Base-by-base conservation (phyloP, 345 rosid species). In the Durio zibethinus region DNA sequence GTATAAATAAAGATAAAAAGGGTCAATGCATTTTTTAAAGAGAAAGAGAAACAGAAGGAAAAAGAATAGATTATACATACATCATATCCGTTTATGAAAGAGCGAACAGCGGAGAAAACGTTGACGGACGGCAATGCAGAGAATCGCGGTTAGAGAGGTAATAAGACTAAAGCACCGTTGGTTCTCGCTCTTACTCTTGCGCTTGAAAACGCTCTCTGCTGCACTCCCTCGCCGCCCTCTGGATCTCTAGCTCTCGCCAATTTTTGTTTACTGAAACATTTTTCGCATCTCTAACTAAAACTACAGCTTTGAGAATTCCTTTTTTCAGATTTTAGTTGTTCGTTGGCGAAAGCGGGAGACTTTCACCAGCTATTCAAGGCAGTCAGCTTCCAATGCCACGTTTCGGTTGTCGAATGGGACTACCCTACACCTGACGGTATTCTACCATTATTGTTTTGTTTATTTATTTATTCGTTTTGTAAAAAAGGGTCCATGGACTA, bases 121-220 rank as follows among this genome's bases (percentile, higher is more conserved):
- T 96, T 96, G 79, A 96, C 97, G 48, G 83, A n/a, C n/a, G n/a
- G n/a, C 90, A 59, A 90, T 74, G 83, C 99, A 96, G 59, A 96
- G 91, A 65, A 92, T 75, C 45, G 95, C 97, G 31, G 90, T 80
- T 31, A 96, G 78, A 64, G 90, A 76, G 0, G 97, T 90, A 10
- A 96, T 35, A 73, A 93, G 61, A 77, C 97, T 80, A 85, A 94
- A 96, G 83, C 97, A 90, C 29, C 90, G 83, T 96, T 97, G 3
- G 90, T 65, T 54, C 92, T 73, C 10, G 79, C 23, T 23, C 82
- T 82, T 20, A 76, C 50, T 35, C 84, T 82, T 3, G 78, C 61
- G 42, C 78, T 62, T 35, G 84, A 15, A 31, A 81, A 29, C 33
- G 54, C 1, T 50, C 75, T 60, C 0, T 68, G 53, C 50, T 35